phyloP scores from a whole-genome alignment of 1,284 basidiomycete genomes.

The Cystobasidium slooffiae region DNA sequence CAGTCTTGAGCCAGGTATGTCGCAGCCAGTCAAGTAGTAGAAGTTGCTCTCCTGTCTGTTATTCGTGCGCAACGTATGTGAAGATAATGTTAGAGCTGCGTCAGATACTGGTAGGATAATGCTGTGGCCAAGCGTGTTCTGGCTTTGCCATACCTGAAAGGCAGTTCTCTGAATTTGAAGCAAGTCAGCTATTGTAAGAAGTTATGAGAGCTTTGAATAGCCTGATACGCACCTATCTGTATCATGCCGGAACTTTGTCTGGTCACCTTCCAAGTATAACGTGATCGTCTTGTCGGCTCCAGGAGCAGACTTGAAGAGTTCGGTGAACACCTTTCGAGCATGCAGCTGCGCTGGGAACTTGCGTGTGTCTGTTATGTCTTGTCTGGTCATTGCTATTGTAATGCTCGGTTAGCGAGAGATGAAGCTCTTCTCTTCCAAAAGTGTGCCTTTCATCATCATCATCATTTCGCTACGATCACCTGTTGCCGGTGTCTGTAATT shows the following conservation, averaged over 20 bases:
- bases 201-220: not conserved
- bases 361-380: not conserved
- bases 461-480: not conserved
- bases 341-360: slow-evolving; percentile 55
- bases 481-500: not conserved
- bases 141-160: slow-evolving; percentile 64
- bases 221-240: slow-evolving; percentile 65
- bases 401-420: no score
- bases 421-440: no score
- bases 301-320: slow-evolving; percentile 53
- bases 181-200: not conserved
- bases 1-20: slow-evolving; percentile 70
- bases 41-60: slow-evolving; percentile 79
- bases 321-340: slow-evolving; percentile 54
- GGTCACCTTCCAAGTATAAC: slow-evolving; percentile 57
- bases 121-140: not conserved
- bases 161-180: slow-evolving; percentile 64
- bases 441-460: no score
- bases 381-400: not conserved
- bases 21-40: slow-evolving; percentile 79
- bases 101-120: slow-evolving; percentile 1
- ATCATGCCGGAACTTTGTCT: slow-evolving; percentile 73
- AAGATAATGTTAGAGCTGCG: not conserved
- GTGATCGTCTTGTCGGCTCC: slow-evolving; percentile 28
- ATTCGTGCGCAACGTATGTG: not conserved